Conservation (phyloP, 805 yeast genomes). For the Yarrowia bubula region DNA sequence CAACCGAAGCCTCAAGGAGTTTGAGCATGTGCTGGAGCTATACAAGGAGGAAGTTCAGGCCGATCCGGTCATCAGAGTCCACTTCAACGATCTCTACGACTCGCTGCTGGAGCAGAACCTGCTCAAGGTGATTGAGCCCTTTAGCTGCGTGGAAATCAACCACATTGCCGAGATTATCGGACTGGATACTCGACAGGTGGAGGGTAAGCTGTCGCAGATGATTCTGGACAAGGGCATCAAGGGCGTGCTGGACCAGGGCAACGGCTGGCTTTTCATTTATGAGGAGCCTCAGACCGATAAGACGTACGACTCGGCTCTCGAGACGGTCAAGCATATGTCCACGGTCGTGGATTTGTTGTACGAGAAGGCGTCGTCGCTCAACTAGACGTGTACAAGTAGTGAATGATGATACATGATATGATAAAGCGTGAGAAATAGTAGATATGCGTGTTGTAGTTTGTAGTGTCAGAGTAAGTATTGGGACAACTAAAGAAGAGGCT, state of each 20-base stretch:
- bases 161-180: slow-evolving; percentile 88
- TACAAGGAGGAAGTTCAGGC: slow-evolving; percentile 71
- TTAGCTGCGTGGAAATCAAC: slow-evolving; percentile 88
- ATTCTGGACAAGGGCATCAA: slow-evolving; percentile 91
- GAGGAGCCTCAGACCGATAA: slow-evolving; percentile 87
- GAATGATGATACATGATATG: not conserved
- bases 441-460: no score
- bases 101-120: slow-evolving; percentile 88
- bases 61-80: slow-evolving; percentile 86
- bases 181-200: slow-evolving; percentile 80
- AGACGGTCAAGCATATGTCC: slow-evolving; percentile 82
- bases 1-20: slow-evolving; percentile 85
- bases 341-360: slow-evolving; percentile 85
- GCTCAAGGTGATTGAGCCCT: slow-evolving; percentile 92
- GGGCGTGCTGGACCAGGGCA: slow-evolving; percentile 97
- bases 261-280: slow-evolving; percentile 92
- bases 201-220: slow-evolving; percentile 94
- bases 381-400: slow-evolving; percentile 44
- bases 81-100: slow-evolving; percentile 89
- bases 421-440: no score
- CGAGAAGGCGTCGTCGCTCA: slow-evolving; percentile 86
- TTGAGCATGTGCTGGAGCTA: slow-evolving; percentile 74
- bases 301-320: slow-evolving; percentile 82
- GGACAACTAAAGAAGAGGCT: no score
- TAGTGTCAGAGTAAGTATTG: no score